These are phyloP conservation scores for Trametes sp. DNA, from an alignment of 1,284 basidiomycete genomes.

Conservation along the genomic window DNA sequence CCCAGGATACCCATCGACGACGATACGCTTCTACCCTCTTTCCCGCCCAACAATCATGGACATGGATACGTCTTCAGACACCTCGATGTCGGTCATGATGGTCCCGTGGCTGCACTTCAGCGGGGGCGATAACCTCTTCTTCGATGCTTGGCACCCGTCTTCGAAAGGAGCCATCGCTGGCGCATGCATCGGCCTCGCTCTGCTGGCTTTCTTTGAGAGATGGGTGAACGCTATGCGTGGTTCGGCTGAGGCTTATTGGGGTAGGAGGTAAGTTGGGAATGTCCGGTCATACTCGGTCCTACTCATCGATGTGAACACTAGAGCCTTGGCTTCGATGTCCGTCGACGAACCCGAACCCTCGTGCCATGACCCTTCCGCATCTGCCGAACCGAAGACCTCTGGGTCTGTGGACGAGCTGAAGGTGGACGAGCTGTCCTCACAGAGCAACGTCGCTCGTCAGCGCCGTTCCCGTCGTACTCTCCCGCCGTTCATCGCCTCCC, in stretches of 20 bases:
- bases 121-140: constrained; percentile 68
- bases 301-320: neutral
- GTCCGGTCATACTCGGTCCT: neutral
- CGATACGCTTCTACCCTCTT: too few relatives aligned
- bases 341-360: constrained; percentile 1
- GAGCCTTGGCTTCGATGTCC: constrained; percentile 17
- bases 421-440: constrained; percentile 14
- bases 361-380: constrained; percentile 2
- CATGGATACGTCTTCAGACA: constrained; percentile 23
- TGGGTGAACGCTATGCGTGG: constrained; percentile 65
- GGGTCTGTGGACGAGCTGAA: constrained; percentile 27
- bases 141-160: constrained; percentile 71
- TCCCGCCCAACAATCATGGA: neutral
- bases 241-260: constrained; percentile 65
- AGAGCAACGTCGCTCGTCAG: constrained; percentile 1
- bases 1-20: neutral
- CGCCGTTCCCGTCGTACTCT: constrained; percentile 38
- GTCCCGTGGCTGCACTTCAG: constrained; percentile 72
- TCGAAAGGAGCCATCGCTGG: constrained; percentile 74
- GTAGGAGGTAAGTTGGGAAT: constrained; percentile 54
- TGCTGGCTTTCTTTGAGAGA: constrained; percentile 74
- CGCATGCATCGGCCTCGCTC: constrained; percentile 73
- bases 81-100: constrained; percentile 50
- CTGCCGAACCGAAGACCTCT: constrained; percentile 10
- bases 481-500: constrained; percentile 64